These are phyloP conservation scores for Manihot esculenta DNA, from an alignment of 441 rosid species.

Conservation along the genomic window DNA sequence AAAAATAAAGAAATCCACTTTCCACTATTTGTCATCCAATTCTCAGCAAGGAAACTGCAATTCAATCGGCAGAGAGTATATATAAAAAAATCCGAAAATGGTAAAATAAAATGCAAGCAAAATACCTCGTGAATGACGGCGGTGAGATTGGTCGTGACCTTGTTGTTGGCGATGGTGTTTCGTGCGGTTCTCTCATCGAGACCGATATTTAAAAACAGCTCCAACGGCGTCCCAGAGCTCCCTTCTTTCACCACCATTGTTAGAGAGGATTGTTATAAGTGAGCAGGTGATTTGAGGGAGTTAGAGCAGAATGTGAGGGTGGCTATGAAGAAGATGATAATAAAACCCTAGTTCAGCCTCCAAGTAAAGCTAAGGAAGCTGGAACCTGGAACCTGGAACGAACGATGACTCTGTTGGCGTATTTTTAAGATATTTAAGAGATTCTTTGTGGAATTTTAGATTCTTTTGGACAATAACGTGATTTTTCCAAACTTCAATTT, in stretches of 20 bases:
- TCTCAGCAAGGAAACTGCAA: no score
- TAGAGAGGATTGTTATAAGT: background rate
- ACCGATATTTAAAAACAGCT: constrained; percentile 78
- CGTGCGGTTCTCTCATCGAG: constrained; percentile 78
- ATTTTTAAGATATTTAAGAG: background rate
- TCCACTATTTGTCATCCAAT: background rate
- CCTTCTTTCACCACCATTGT: constrained; percentile 52
- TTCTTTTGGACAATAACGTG: background rate
- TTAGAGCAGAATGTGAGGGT: background rate
- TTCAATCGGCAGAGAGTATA: background rate
- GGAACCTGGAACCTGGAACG: background rate
- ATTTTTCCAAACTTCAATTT: no score
- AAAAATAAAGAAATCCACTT: background rate
- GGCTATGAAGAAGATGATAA: background rate
- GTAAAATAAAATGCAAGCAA: background rate
- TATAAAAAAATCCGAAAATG: background rate
- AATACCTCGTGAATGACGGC: constrained; percentile 82
- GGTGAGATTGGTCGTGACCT: constrained; percentile 76
- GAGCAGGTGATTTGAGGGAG: background rate
- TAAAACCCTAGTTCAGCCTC: constrained; percentile 18
- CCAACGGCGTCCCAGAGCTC: constrained; percentile 34
- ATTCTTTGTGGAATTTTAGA: background rate
- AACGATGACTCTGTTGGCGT: background rate
- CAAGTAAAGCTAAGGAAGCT: background rate
- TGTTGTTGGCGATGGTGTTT: constrained; percentile 76